Conservation (phyloP, 768 basidiomycete genomes). For the Xerocomellus intermedius region DNA sequence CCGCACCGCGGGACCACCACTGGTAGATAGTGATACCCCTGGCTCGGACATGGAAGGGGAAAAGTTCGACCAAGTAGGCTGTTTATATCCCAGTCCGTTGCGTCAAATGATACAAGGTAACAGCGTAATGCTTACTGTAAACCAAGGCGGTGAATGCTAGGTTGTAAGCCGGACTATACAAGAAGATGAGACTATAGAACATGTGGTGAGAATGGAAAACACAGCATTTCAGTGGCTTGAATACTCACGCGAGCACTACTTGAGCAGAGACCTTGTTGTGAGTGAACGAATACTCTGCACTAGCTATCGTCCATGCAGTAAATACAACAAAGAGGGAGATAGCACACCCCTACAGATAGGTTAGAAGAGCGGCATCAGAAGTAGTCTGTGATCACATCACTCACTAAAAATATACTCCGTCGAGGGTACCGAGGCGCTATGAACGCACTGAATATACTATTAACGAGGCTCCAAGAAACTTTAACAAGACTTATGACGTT, state of each 20-base stretch:
- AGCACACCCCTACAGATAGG: conserved; percentile 6
- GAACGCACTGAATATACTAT: conserved; percentile 1
- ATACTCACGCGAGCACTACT: conserved; percentile 10
- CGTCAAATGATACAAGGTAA: neutral
- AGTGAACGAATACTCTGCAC: conserved; percentile 18
- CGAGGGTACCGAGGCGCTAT: conserved; percentile 16
- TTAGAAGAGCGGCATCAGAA: neutral
- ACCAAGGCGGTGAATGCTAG: conserved; percentile 6
- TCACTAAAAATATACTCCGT: conserved; percentile 13
- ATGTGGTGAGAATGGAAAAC: neutral
- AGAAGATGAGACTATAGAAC: conserved; percentile 17
- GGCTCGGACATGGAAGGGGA: conserved; percentile 61
- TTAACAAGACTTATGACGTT: conserved; percentile 13
- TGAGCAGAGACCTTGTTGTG: conserved; percentile 3
- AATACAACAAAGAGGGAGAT: conserved; percentile 16
- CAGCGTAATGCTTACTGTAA: conserved; percentile 3
- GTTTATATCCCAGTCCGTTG: neutral
- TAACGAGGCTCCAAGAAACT: conserved; percentile 13
- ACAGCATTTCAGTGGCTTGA: neutral
- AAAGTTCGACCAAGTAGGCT: conserved; percentile 51
- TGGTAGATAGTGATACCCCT: conserved; percentile 63
- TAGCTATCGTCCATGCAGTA: conserved; percentile 18
- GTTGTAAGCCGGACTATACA: conserved; percentile 16
- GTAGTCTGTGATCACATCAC: neutral
- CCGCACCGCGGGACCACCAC: conserved; percentile 46